Percentiles rank a stretch among this genome's conserved stretches.
These are phyloP conservation scores for Lachancea cidri DNA, from an alignment of 805 yeast species.

Conservation along the genomic window DNA sequence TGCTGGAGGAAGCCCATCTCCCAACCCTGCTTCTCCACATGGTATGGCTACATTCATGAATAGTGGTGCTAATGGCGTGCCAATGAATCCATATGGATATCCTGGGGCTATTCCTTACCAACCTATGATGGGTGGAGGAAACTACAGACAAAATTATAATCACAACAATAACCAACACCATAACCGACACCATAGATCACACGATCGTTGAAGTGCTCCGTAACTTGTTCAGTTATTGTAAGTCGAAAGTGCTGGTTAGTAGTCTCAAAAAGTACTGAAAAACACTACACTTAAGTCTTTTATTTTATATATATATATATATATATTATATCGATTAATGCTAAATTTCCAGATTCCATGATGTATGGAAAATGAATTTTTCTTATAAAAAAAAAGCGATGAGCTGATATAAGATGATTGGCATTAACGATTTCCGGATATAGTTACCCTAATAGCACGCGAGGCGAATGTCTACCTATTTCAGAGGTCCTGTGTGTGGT, in stretches of 20 bases:
- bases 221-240: neutral
- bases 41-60: constrained; percentile 24
- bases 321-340: too few species aligned
- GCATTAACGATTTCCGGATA: too few species aligned
- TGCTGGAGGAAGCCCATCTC: constrained; percentile 20
- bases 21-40: constrained; percentile 26
- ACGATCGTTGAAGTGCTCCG: constrained; percentile 2
- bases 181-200: constrained; percentile 9
- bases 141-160: constrained; percentile 19
- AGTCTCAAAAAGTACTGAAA: too few species aligned
- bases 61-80: constrained; percentile 17
- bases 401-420: neutral
- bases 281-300: too few species aligned
- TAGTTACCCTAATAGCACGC: too few species aligned
- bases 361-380: too few species aligned
- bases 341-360: too few species aligned
- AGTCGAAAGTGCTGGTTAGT: neutral
- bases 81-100: constrained; percentile 25
- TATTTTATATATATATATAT: constrained; percentile 2
- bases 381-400: neutral
- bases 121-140: constrained; percentile 19
- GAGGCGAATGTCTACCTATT: constrained; percentile 43
- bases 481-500: constrained; percentile 82
- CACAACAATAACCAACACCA: constrained; percentile 16
- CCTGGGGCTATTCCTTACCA: constrained; percentile 27